Conservation (phyloP, 140 eudicot genomes). For the Senecio squalidus region DNA sequence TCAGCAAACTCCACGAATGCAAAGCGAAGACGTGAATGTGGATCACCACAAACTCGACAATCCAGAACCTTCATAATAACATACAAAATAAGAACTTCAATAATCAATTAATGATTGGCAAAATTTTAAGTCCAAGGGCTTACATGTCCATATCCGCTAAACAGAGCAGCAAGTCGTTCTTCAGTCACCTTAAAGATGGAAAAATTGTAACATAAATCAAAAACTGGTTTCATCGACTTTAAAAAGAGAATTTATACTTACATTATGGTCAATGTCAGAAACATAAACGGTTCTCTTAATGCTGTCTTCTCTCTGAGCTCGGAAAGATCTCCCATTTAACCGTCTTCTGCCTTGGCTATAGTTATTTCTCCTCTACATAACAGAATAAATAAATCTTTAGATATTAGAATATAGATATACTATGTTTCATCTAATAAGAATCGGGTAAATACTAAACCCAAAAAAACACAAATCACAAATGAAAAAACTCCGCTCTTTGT, state of each 20-base stretch:
- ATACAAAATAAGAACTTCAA: constrained; percentile 4
- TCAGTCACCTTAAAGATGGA: constrained; percentile 60
- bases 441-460: neutral
- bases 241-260: constrained; percentile 26
- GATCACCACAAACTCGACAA: constrained; percentile 96
- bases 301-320: constrained; percentile 93
- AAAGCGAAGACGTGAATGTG: constrained; percentile 96
- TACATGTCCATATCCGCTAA: constrained; percentile 86
- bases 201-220: constrained; percentile 2
- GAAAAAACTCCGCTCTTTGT: neutral
- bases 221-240: neutral
- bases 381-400: neutral
- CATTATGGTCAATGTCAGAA: constrained; percentile 90
- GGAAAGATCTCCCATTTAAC: constrained; percentile 63
- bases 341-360: constrained; percentile 69
- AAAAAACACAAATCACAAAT: neutral
- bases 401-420: neutral
- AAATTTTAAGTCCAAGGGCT: constrained; percentile 18
- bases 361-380: constrained; percentile 60
- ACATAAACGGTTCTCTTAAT: constrained; percentile 92
- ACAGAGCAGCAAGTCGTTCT: constrained; percentile 88
- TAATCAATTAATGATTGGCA: neutral
- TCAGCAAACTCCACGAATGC: constrained; percentile 95
- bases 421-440: neutral
- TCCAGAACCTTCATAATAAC: constrained; percentile 69